phyloP scores from a whole-genome alignment of 1,284 basidiomycete genomes.

The Ceratobasidium sp. region DNA sequence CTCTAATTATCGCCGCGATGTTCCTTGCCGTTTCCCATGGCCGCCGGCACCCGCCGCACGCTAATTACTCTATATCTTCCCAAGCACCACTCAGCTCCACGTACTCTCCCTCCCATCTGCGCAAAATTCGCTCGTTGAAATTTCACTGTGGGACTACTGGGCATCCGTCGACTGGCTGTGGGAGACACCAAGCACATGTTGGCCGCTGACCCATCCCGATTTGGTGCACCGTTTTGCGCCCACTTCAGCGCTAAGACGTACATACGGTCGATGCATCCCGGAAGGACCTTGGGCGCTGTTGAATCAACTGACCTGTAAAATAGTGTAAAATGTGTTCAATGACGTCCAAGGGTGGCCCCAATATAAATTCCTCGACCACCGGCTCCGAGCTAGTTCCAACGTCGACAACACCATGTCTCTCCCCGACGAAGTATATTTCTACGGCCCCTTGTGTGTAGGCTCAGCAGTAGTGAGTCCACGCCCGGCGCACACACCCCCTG shows the following conservation, averaged over 20 bases:
- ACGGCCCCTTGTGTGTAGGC: slow-evolving; percentile 27
- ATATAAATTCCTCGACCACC: too few species aligned
- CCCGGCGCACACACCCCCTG: neutral
- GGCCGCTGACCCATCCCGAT: neutral
- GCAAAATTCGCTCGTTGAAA: too few species aligned
- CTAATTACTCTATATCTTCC: too few species aligned
- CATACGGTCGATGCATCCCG: neutral
- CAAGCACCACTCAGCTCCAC: neutral
- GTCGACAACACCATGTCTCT: too few species aligned
- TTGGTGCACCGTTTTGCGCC: neutral
- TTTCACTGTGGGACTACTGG: too few species aligned
- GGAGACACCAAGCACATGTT: neutral
- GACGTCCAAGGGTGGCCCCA: too few species aligned
- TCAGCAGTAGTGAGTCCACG: slow-evolving; percentile 29
- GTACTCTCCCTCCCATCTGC: neutral
- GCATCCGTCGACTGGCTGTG: too few species aligned
- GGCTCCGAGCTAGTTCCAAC: too few species aligned
- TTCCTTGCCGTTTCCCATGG: too few species aligned
- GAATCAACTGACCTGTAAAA: slow-evolving; percentile 1
- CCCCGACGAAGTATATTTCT: neutral
- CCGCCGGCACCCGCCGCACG: too few species aligned
- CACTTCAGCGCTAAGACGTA: neutral
- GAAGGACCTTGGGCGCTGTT: slow-evolving; percentile 17
- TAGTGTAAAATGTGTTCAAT: too few species aligned
- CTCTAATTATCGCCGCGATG: too few species aligned